Conservation (phyloP, 1,284 basidiomycete genomes). For the Puccinia coronata region DNA sequence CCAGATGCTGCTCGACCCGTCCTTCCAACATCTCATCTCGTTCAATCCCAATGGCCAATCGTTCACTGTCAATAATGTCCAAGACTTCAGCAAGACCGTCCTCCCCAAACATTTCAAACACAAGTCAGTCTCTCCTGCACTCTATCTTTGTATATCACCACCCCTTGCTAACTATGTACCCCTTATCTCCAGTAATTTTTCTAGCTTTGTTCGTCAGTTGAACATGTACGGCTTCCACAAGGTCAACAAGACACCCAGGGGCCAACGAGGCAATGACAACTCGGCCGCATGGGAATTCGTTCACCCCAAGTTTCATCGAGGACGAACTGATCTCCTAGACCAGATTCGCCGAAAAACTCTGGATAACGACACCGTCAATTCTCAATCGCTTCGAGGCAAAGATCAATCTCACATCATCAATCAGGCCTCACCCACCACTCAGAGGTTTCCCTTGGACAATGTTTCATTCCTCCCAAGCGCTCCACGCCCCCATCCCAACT, state of each 20-base stretch:
- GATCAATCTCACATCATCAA: neutral
- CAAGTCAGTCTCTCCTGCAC: conserved; percentile 43
- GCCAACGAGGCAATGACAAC: conserved; percentile 74
- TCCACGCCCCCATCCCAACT: neutral
- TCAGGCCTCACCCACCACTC: conserved; percentile 14
- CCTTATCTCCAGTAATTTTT: conserved; percentile 66
- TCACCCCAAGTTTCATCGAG: conserved; percentile 82
- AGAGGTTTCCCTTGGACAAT: conserved; percentile 15
- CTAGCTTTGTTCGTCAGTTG: conserved; percentile 81
- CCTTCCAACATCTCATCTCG: conserved; percentile 51
- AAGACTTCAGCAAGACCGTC: conserved; percentile 58
- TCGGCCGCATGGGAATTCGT: conserved; percentile 86
- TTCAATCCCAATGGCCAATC: conserved; percentile 48
- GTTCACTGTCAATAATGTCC: conserved; percentile 55
- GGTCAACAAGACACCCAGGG: conserved; percentile 71
- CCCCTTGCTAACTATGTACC: neutral
- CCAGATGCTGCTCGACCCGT: conserved; percentile 50
- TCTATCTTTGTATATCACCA: neutral
- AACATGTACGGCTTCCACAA: conserved; percentile 72
- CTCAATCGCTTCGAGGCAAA: too few relatives aligned
- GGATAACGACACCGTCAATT: too few relatives aligned
- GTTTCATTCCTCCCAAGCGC: conserved; percentile 6
- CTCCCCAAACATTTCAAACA: conserved; percentile 60
- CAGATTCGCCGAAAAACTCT: too few relatives aligned
- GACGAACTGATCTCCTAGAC: too few relatives aligned